Conservation (phyloP, 2,329 filamentous ascomycete species). For the Cyclaneusma minus region DNA sequence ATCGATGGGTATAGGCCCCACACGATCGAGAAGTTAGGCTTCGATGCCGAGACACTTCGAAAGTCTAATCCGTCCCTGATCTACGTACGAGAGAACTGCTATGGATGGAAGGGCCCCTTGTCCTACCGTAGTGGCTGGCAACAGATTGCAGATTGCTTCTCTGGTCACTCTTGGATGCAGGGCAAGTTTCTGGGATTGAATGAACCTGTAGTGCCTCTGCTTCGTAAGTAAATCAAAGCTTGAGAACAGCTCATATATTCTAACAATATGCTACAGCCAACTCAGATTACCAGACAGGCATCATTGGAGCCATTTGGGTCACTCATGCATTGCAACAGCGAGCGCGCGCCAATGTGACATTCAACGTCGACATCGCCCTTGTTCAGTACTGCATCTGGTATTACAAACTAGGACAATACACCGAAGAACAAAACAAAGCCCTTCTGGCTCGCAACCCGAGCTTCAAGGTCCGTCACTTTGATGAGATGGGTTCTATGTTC, state of each 20-base stretch:
- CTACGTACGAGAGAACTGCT: constrained; percentile 34
- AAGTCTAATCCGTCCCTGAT: constrained; percentile 25
- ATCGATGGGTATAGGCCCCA: constrained; percentile 35
- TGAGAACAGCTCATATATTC: too few relatives aligned
- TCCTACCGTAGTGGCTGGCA: constrained; percentile 31
- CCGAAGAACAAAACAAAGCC: too few relatives aligned
- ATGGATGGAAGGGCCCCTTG: constrained; percentile 30
- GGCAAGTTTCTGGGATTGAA: constrained; percentile 1
- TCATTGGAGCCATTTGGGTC: constrained; percentile 1
- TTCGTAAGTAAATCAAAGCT: too few relatives aligned
- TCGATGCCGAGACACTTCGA: constrained; percentile 24
- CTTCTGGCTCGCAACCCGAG: too few relatives aligned
- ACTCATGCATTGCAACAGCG: constrained; percentile 1
- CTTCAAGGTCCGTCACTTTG: too few relatives aligned
- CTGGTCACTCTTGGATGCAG: constrained; percentile 3
- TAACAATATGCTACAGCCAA: too few relatives aligned
- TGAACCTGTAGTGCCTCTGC: constrained; percentile 1
- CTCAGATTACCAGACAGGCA: constrained; percentile 1
- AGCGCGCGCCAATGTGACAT: background rate
- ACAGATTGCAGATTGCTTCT: constrained; percentile 31
- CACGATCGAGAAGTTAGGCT: constrained; percentile 24
- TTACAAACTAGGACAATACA: background rate
- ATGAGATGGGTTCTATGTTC: too few relatives aligned
- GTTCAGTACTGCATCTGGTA: constrained; percentile 2
- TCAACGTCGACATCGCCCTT: constrained; percentile 1